Evolutionary conservation across 2,329 filamentous ascomycete genomes (phyloP), one percentile per base, ranked within the genome.

Genomic region (Fusarium veterinarium): DNA sequence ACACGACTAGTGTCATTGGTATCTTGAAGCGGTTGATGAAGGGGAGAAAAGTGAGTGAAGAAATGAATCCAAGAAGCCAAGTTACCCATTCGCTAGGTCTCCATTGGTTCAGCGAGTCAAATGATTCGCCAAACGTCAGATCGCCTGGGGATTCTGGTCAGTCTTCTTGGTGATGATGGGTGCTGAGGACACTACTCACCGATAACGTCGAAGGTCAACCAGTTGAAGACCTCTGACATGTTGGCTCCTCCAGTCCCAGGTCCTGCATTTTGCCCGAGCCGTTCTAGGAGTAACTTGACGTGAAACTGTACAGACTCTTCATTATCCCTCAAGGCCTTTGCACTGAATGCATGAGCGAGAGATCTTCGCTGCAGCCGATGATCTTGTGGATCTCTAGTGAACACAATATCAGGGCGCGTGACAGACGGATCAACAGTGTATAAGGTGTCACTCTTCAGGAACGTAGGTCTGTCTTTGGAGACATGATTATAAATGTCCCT

Each of bases 401-500:
- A 58, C 10, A 66, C 28, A 25, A 74, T 55, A 10, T 53, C 60
- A 6, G 60, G 68, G 1, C 60, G 55, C 1, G 40, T 8, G 19
- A 60, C 30, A 12, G 53, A 48, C 1, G 69, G 56, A 6, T 67
- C 57, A 5, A 20, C 16, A 2, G 64, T 41, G 11, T 72, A 74
- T 14, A 74, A 62, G 14, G 19, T 35, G 4, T 60, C 60, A 30
- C 53, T 64, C 31, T 74, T 74, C 3, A 61, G n/a, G 4, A 74
- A 74, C 8, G 19, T 30, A 5, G 4, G 19, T 3, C 45, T 69
- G 0, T 64, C 61, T n/a, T 74, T 72, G 3, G 60, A 53, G 6
- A 8, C n/a, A n/a, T 69, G 67, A 13, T 48, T 60, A 9, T 72
- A 74, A 3, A 77, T 77, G 3, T 77, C 75, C 5, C 55, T 72